Evolutionary conservation across 116 monocot genomes (phyloP).

Genomic region (Trichopus zeylanicus): DNA sequence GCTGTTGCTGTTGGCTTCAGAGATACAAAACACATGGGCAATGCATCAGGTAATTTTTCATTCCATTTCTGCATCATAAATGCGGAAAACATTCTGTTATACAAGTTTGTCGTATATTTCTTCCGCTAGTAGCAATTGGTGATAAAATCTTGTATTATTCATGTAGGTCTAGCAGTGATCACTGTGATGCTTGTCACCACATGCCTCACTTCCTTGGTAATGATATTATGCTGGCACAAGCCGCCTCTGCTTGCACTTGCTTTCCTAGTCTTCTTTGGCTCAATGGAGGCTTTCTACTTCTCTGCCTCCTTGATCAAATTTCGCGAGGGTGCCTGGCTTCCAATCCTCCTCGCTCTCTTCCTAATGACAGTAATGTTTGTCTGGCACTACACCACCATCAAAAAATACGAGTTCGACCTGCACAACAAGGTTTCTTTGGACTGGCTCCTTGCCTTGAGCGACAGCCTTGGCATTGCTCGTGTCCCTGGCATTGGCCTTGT

Average conservation of each 20-base stretch:
- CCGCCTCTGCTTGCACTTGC: constrained; percentile 60
- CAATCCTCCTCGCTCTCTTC: constrained; percentile 65
- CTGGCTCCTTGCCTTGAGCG: constrained; percentile 80
- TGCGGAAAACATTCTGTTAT: too few species aligned
- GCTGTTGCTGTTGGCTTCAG: constrained; percentile 91
- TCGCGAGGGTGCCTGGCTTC: constrained; percentile 85
- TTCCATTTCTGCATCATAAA: too few species aligned
- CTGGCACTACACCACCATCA: constrained; percentile 87
- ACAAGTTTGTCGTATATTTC: too few species aligned
- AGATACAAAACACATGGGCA: constrained; percentile 87
- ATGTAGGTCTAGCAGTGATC: constrained; percentile 85
- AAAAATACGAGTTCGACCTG: constrained; percentile 81
- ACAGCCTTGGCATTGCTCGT: constrained; percentile 70
- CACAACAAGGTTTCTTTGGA: constrained; percentile 90
- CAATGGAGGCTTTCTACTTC: constrained; percentile 74
- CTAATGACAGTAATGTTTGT: constrained; percentile 77
- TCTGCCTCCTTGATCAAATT: constrained; percentile 91
- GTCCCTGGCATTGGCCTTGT: constrained; percentile 97
- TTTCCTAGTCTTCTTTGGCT: constrained; percentile 80
- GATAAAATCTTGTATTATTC: not conserved
- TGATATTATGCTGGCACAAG: constrained; percentile 83
- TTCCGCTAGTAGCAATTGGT: too few species aligned
- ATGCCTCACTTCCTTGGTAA: constrained; percentile 73
- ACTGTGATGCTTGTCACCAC: constrained; percentile 93
- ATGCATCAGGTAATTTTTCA: constrained; percentile 89